Percentiles rank a stretch among this genome's conserved stretches.
These are phyloP conservation scores for Strobilomyces echinocephalus DNA, from an alignment of 768 basidiomycete genomes.

Conservation along the genomic window DNA sequence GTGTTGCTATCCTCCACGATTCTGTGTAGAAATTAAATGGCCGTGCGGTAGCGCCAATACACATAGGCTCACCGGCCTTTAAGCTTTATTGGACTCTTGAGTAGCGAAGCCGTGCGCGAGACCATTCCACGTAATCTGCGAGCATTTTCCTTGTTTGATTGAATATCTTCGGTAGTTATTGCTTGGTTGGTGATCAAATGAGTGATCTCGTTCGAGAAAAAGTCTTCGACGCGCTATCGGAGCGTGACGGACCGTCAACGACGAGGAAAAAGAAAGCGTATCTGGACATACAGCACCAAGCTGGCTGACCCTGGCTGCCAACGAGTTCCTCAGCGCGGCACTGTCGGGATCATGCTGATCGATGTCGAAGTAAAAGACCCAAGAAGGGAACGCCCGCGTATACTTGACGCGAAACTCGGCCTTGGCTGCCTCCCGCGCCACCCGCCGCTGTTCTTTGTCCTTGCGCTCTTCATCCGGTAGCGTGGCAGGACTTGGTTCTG, in stretches of 20 bases:
- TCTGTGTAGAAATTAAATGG: conserved; percentile 13
- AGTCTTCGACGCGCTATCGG: conserved; percentile 72
- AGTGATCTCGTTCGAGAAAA: conserved; percentile 83
- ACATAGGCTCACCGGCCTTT: conserved; percentile 46
- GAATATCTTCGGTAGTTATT: conserved; percentile 31
- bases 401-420: conserved; percentile 82
- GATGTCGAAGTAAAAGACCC: conserved; percentile 83
- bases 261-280: background rate
- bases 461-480: conserved; percentile 36
- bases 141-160: conserved; percentile 66
- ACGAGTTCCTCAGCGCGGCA: conserved; percentile 33
- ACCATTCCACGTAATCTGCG: conserved; percentile 28
- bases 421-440: conserved; percentile 52
- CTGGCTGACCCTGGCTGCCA: conserved; percentile 54
- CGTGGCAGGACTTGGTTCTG: conserved; percentile 19
- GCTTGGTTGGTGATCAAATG: conserved; percentile 77
- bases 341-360: conserved; percentile 39
- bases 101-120: conserved; percentile 24
- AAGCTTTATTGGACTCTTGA: conserved; percentile 66
- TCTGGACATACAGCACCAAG: conserved; percentile 70
- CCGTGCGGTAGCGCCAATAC: background rate
- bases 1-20: conserved; percentile 28
- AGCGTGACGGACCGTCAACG: conserved; percentile 1
- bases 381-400: conserved; percentile 75
- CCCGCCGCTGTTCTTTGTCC: conserved; percentile 44